These are phyloP conservation scores for Tolypocladium tropicale DNA, from an alignment of 2,329 filamentous ascomycete genomes.

Conservation along the genomic window DNA sequence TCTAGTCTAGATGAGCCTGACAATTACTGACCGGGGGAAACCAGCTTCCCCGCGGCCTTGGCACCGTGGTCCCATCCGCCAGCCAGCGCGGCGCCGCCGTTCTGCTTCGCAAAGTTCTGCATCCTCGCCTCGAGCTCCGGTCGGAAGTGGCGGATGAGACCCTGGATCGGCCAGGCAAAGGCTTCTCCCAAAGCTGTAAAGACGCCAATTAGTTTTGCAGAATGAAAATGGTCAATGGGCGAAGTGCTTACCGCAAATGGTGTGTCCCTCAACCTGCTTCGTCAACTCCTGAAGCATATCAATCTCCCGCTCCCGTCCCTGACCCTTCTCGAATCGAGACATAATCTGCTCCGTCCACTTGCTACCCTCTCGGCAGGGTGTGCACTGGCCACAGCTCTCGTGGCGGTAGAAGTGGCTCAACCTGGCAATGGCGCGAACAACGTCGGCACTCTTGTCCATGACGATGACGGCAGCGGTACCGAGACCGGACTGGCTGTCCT, in stretches of 20 bases:
- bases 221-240: background rate
- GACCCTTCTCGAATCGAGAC: slow-evolving; percentile 86
- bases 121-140: slow-evolving; percentile 91
- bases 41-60: slow-evolving; percentile 66
- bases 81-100: slow-evolving; percentile 65
- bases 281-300: slow-evolving; percentile 99
- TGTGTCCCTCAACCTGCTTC: slow-evolving; percentile 98
- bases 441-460: slow-evolving; percentile 96
- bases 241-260: slow-evolving; percentile 69
- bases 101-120: slow-evolving; percentile 63
- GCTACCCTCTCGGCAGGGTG: slow-evolving; percentile 96
- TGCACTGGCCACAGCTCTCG: slow-evolving; percentile 97
- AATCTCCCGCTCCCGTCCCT: slow-evolving; percentile 83
- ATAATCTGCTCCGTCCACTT: slow-evolving; percentile 99
- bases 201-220: background rate
- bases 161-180: slow-evolving; percentile 97
- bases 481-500: slow-evolving; percentile 94
- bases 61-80: slow-evolving; percentile 81
- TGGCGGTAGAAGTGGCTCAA: slow-evolving; percentile 97
- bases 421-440: slow-evolving; percentile 86
- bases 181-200: slow-evolving; percentile 76
- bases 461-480: slow-evolving; percentile 97
- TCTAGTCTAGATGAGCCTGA: slow-evolving; percentile 4
- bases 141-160: slow-evolving; percentile 95
- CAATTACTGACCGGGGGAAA: slow-evolving; percentile 79